Percentiles rank a stretch among this genome's conserved stretches.
Conservation (phyloP, 1,284 basidiomycete genomes). For the Austroboletus novae-zelandiae region DNA sequence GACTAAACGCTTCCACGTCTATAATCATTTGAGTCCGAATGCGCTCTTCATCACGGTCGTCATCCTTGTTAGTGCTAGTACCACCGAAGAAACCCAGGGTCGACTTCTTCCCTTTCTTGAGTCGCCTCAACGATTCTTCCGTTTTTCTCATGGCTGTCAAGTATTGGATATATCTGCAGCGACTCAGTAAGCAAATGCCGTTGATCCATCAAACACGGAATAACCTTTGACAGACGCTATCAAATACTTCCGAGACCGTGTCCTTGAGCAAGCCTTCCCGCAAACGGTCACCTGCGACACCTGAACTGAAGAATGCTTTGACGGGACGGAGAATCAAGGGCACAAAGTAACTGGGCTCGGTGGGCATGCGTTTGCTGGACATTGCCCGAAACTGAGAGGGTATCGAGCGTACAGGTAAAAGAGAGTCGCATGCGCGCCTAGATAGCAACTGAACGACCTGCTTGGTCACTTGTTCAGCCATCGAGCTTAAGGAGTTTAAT, state of each 20-base stretch:
- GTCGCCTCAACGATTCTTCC: constrained; percentile 79
- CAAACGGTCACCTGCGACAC: constrained; percentile 56
- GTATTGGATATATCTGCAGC: constrained; percentile 62
- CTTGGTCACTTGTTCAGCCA: constrained; percentile 54
- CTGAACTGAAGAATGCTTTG: constrained; percentile 70
- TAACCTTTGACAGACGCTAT: constrained; percentile 69
- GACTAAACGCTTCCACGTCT: constrained; percentile 80
- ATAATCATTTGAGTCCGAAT: constrained; percentile 84
- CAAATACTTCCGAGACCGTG: constrained; percentile 69
- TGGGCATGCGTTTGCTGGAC: constrained; percentile 67
- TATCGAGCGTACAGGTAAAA: constrained; percentile 85
- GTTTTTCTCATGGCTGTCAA: constrained; percentile 85
- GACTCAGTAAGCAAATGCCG: constrained; percentile 1
- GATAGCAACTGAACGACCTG: constrained; percentile 75
- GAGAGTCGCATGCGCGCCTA: constrained; percentile 78
- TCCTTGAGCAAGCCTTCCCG: constrained; percentile 50
- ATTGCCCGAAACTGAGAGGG: constrained; percentile 84
- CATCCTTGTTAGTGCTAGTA: constrained; percentile 47
- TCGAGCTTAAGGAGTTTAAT: constrained; percentile 45
- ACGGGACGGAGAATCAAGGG: constrained; percentile 78
- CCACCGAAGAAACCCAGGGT: constrained; percentile 77
- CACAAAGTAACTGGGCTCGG: constrained; percentile 85
- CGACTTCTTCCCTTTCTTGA: constrained; percentile 83
- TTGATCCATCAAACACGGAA: constrained; percentile 6
- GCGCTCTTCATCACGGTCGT: constrained; percentile 73